phyloP scores from a whole-genome alignment of 345 rosid species.

The Citrus inodora region DNA sequence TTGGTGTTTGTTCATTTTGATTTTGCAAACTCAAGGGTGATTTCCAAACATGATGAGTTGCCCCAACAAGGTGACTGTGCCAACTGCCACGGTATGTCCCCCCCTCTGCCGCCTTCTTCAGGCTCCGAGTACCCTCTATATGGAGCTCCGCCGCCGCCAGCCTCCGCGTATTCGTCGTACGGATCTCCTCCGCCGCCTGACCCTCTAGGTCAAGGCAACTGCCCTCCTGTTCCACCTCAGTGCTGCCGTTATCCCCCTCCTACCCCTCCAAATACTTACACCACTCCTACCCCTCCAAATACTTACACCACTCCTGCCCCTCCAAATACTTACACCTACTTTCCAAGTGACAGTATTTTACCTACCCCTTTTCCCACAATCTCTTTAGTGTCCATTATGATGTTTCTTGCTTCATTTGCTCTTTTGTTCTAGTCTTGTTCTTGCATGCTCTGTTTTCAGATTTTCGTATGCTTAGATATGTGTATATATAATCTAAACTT shows the following conservation, averaged over 20 bases:
- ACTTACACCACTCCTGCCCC: slow-evolving; percentile 11
- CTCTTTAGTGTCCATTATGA: slow-evolving; percentile 4
- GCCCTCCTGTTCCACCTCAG: slow-evolving; percentile 28
- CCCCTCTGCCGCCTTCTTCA: slow-evolving; percentile 21
- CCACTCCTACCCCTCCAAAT: slow-evolving; percentile 16
- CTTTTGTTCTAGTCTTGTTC: slow-evolving; percentile 14
- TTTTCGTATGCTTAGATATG: background rate
- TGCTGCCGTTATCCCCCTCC: slow-evolving; percentile 32
- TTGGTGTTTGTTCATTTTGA: slow-evolving; percentile 16
- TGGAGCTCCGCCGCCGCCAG: slow-evolving; percentile 24
- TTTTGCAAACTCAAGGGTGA: slow-evolving; percentile 17
- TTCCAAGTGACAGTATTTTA: slow-evolving; percentile 13
- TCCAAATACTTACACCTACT: slow-evolving; percentile 19
- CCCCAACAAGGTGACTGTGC: slow-evolving; percentile 18
- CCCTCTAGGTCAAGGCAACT: slow-evolving; percentile 17
- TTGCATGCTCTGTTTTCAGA: background rate
- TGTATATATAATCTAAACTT: background rate
- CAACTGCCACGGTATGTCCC: slow-evolving; percentile 25
- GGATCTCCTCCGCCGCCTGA: slow-evolving; percentile 25
- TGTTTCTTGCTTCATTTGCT: slow-evolving; percentile 12
- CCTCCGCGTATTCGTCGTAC: slow-evolving; percentile 12
- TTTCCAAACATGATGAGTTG: slow-evolving; percentile 7
- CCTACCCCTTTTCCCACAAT: background rate
- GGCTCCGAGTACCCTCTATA: slow-evolving; percentile 6
- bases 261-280: slow-evolving; percentile 15